Evolutionary conservation across 2,329 filamentous ascomycete species (phyloP).

Genomic region (Cladobotryum mycophilum): DNA sequence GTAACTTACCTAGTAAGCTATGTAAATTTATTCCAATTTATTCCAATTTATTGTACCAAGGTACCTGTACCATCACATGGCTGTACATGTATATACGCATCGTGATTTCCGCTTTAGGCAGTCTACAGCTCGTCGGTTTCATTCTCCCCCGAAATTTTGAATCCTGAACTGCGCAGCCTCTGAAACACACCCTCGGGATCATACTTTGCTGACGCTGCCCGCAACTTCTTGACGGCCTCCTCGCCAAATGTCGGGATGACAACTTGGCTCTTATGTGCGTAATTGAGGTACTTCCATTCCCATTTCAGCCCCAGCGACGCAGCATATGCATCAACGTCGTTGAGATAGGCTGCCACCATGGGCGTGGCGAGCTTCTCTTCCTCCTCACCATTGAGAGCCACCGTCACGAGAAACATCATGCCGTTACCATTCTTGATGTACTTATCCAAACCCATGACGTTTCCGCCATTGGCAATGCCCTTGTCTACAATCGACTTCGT

Average conservation of each 20-base stretch:
- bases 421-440: conserved; percentile 20
- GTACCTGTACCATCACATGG: too few species aligned
- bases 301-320: conserved; percentile 20
- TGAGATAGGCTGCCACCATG: conserved; percentile 27
- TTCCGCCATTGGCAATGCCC: conserved; percentile 25
- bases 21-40: too few species aligned
- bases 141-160: not conserved
- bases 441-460: conserved; percentile 28
- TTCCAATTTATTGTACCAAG: too few species aligned
- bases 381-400: conserved; percentile 27
- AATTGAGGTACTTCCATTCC: conserved; percentile 10
- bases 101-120: too few species aligned
- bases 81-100: too few species aligned
- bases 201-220: conserved; percentile 5
- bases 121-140: too few species aligned
- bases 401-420: conserved; percentile 27
- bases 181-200: conserved; percentile 10
- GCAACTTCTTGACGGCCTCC: conserved; percentile 2
- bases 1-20: too few species aligned
- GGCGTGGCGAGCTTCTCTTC: conserved; percentile 28
- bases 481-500: conserved; percentile 25
- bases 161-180: not conserved
- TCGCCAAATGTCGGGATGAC: conserved; percentile 1
- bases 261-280: conserved; percentile 3
- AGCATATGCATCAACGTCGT: conserved; percentile 23